Percentiles rank a stretch among this genome's conserved stretches.
Conservation (phyloP, 2,329 filamentous ascomycete species). For the Aspergillus luchuensis region DNA sequence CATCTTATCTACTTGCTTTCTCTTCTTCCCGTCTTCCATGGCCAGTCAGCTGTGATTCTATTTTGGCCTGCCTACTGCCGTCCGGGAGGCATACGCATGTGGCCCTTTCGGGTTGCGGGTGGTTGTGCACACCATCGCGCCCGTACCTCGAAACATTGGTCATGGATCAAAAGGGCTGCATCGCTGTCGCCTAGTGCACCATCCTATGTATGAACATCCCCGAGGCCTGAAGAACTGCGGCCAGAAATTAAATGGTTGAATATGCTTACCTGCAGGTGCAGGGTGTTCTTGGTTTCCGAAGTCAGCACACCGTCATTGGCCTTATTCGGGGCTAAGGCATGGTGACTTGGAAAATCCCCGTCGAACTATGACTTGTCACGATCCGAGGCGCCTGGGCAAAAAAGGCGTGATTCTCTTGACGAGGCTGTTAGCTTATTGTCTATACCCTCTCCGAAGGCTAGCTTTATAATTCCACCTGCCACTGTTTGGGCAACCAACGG, state of each 20-base stretch:
- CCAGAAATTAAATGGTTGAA: background rate
- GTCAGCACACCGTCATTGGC: slow-evolving; percentile 2
- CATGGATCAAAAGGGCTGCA: background rate
- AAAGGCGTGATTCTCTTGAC: background rate
- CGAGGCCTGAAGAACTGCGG: slow-evolving; percentile 3
- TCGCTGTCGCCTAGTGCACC: background rate
- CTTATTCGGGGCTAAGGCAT: background rate
- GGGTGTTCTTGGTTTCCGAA: background rate
- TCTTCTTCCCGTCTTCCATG: background rate
- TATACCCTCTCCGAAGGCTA: background rate
- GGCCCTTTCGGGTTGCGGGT: background rate
- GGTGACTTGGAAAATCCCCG: slow-evolving; percentile 2
- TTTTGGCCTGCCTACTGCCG: background rate
- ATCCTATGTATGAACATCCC: too few species aligned
- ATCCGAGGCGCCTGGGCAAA: background rate
- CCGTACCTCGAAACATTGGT: background rate
- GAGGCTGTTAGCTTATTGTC: background rate
- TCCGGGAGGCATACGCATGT: background rate
- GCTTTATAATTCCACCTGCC: background rate
- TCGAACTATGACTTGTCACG: slow-evolving; percentile 10
- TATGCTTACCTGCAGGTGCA: slow-evolving; percentile 1
- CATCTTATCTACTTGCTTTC: background rate
- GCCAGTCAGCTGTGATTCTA: slow-evolving; percentile 1
- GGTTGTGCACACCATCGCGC: background rate
- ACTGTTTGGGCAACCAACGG: background rate